Percentiles rank a stretch among this genome's conserved stretches.
phyloP scores from a whole-genome alignment of 2,329 filamentous ascomycete genomes.

The Daldinia sp. region DNA sequence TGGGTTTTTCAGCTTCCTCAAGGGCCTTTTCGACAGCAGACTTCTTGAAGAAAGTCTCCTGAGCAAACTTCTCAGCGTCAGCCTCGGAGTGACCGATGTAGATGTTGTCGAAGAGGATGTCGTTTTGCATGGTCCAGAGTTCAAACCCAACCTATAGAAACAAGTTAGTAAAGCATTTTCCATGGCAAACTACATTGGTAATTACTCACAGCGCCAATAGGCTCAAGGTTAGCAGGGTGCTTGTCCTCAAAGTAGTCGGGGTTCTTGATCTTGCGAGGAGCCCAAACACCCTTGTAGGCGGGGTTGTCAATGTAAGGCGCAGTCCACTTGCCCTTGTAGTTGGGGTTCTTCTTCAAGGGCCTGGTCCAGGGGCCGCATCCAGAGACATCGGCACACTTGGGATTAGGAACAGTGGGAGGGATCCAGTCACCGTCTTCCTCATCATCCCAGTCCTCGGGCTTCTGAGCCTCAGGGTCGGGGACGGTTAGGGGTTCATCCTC shows the following conservation, averaged over 20 bases:
- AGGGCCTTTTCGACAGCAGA: conserved; percentile 80
- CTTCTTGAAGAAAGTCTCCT: conserved; percentile 93
- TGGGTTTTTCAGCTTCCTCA: conserved; percentile 82
- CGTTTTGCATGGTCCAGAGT: conserved; percentile 99
- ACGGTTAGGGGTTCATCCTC: conserved; percentile 84
- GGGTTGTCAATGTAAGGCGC: conserved; percentile 96
- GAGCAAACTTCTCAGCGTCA: conserved; percentile 87
- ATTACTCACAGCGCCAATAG: conserved; percentile 88
- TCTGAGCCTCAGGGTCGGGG: conserved; percentile 91
- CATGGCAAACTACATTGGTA: conserved; percentile 1
- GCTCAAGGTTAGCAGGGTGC: conserved; percentile 94
- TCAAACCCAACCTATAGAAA: conserved; percentile 85
- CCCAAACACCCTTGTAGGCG: conserved; percentile 95
- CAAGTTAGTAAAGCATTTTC: conserved; percentile 15
- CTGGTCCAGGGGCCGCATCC: conserved; percentile 93
- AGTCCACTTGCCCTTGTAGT: conserved; percentile 99
- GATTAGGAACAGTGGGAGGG: conserved; percentile 88
- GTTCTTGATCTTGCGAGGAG: conserved; percentile 95
- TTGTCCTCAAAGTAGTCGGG: conserved; percentile 97
- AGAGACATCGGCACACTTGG: conserved; percentile 92
- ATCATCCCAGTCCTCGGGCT: conserved; percentile 99
- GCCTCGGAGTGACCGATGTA: conserved; percentile 98
- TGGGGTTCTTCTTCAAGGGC: conserved; percentile 93
- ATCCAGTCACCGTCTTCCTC: conserved; percentile 99
- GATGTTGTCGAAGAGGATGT: conserved; percentile 99